Base-by-base conservation (phyloP, 2,329 filamentous ascomycete species). In the Fusarium mangiferae region DNA sequence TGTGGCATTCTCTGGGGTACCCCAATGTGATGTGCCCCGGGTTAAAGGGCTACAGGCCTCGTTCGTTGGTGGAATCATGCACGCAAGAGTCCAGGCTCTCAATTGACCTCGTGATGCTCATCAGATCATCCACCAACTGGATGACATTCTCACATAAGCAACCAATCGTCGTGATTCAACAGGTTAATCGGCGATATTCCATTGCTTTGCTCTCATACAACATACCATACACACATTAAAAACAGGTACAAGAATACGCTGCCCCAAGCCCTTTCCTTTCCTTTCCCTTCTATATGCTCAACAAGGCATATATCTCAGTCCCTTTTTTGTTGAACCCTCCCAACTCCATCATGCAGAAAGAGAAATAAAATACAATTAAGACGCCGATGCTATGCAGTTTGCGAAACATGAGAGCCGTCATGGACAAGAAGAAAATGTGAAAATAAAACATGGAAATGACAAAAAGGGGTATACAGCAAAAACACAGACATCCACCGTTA, bases 321-420 rank as follows among this genome's bases (percentile, higher is more conserved):
- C 44, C 39, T 35, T 60, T 60, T 68, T 63, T 61, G 30, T 26
- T 51, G 15, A 41, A 7, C 51, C 58, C 59, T 58, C 51, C 56
- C 64, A 78, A 76, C 66, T 75, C 75, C 74, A 60, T 73, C 61
- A 74, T 71, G 62, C 56, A 70, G 49, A 71, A 76, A 77, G 57
- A 48, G n/a, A 63, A 11, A 33, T 6, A 33, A 13, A 15, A 61
- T 55, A 64, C 12, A 35, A 70, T 57, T 30, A 64, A 66, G 59
- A 79, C 77, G 74, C 78, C 78, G 61, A 41, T 57, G 76, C 76
- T 76, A 80, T 78, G 76, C 76, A 75, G 59, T 56, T 39, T 75
- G 45, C 52, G 46, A 68, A 68, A 62, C 36, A 63, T 57, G 73
- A 63, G 61, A 71, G 59, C 46, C 63, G 45, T 68, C 58, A 38